Percentiles rank a stretch among this genome's conserved stretches.
These are phyloP conservation scores for Epichloe aotearoae DNA, from an alignment of 2,329 filamentous ascomycete species.

Conservation along the genomic window DNA sequence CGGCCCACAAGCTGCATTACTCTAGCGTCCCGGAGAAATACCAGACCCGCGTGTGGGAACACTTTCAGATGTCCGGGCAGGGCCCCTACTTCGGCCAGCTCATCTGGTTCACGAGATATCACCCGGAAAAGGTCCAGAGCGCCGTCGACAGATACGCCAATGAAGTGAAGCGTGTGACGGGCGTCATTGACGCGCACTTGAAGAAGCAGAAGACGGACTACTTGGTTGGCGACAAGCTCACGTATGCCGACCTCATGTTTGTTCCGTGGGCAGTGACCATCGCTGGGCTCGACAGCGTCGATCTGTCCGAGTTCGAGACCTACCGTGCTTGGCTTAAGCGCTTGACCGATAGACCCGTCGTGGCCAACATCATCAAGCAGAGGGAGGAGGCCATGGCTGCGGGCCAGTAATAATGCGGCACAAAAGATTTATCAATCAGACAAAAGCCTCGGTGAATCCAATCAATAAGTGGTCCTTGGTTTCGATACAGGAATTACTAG, in stretches of 20 bases:
- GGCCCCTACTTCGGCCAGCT: slow-evolving; percentile 18
- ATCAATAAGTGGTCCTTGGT: too few species aligned
- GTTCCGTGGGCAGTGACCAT: slow-evolving; percentile 9
- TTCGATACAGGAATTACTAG: too few species aligned
- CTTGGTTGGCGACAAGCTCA: slow-evolving; percentile 12
- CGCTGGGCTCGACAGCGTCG: background rate
- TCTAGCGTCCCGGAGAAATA: slow-evolving; percentile 6
- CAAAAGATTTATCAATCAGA: too few species aligned
- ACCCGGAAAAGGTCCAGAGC: slow-evolving; percentile 13
- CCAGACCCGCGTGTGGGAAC: slow-evolving; percentile 7
- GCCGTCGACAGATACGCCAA: slow-evolving; percentile 17
- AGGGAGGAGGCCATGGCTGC: slow-evolving; percentile 1
- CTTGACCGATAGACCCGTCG: slow-evolving; percentile 1
- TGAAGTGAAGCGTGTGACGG: slow-evolving; percentile 15
- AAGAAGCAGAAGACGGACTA: slow-evolving; percentile 11
- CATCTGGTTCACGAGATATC: slow-evolving; percentile 11
- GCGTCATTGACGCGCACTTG: slow-evolving; percentile 14
- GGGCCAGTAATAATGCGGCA: background rate
- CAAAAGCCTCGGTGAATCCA: background rate
- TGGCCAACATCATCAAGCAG: slow-evolving; percentile 3
- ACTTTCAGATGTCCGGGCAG: slow-evolving; percentile 14
- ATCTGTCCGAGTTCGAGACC: background rate
- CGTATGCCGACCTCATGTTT: slow-evolving; percentile 16
- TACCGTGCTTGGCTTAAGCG: slow-evolving; percentile 4
- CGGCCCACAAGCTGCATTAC: slow-evolving; percentile 7